These are phyloP conservation scores for Incumbomyces lentus DNA, from an alignment of 2,329 filamentous ascomycete species.

Conservation along the genomic window DNA sequence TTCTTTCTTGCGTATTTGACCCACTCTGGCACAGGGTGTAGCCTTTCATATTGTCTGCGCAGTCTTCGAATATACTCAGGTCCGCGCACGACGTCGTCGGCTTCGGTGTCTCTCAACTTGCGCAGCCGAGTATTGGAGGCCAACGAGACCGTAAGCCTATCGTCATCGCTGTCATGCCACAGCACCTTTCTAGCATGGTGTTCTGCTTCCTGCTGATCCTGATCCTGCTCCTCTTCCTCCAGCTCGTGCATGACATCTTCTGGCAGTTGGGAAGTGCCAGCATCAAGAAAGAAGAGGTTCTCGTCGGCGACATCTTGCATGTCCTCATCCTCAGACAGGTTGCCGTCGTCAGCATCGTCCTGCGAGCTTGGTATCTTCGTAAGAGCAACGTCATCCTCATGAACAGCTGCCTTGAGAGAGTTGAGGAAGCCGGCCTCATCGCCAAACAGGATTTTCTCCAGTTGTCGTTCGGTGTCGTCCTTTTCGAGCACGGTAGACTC, in stretches of 20 bases:
- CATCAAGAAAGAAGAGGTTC: conserved; percentile 77
- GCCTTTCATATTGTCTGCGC: conserved; percentile 60
- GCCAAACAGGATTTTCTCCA: conserved; percentile 82
- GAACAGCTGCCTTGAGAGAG: conserved; percentile 53
- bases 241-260: conserved; percentile 25
- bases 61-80: conserved; percentile 74
- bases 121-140: conserved; percentile 63
- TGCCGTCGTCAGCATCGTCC: conserved; percentile 16
- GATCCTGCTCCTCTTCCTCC: conserved; percentile 28
- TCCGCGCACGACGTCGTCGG: conserved; percentile 77
- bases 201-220: conserved; percentile 16
- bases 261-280: conserved; percentile 40
- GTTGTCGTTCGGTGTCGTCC: conserved; percentile 71
- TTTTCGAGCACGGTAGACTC: conserved; percentile 45
- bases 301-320: conserved; percentile 63
- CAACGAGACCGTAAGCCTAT: conserved; percentile 73
- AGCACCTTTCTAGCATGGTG: conserved; percentile 38
- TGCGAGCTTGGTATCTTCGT: conserved; percentile 21
- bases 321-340: conserved; percentile 39
- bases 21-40: conserved; percentile 55
- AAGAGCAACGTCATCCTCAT: conserved; percentile 30
- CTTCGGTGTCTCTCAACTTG: conserved; percentile 70
- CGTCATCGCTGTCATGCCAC: conserved; percentile 96
- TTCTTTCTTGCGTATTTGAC: conserved; percentile 28
- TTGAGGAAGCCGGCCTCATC: conserved; percentile 72